A percentile compares a stretch with the other conserved stretches of the same genome.
Evolutionary conservation across 2,329 filamentous ascomycete genomes (phyloP).

Genomic region (Macroventuria anomochaeta): DNA sequence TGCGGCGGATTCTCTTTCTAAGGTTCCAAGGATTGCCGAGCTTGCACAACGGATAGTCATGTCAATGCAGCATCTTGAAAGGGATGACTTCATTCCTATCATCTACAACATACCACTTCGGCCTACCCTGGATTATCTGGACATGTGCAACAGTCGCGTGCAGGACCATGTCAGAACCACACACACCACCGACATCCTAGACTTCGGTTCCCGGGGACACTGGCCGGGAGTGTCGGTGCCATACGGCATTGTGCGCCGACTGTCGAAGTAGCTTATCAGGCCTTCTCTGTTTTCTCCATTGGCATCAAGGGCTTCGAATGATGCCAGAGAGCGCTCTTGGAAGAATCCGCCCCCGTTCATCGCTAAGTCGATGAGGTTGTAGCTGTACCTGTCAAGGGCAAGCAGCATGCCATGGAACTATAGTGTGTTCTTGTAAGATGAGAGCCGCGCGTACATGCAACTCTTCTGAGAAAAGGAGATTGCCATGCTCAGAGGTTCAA

Average conservation of each 20-base stretch:
- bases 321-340: too few relatives aligned
- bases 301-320: neutral
- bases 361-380: too few relatives aligned
- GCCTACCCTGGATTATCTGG: neutral
- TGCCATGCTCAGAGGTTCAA: neutral
- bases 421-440: too few relatives aligned
- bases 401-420: neutral
- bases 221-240: neutral
- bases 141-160: constrained; percentile 6
- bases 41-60: neutral
- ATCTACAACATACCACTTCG: neutral
- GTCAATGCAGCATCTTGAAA: neutral
- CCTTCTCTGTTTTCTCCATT: neutral
- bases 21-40: neutral
- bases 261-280: neutral
- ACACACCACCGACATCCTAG: neutral
- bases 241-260: neutral
- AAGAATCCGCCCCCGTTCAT: too few relatives aligned
- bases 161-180: too few relatives aligned
- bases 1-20: neutral
- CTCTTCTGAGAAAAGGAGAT: neutral
- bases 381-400: too few relatives aligned
- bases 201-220: neutral
- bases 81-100: constrained; percentile 2
- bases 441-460: neutral